Evolutionary conservation across 768 basidiomycete genomes (phyloP).

Genomic region (Boletus reticulatus): DNA sequence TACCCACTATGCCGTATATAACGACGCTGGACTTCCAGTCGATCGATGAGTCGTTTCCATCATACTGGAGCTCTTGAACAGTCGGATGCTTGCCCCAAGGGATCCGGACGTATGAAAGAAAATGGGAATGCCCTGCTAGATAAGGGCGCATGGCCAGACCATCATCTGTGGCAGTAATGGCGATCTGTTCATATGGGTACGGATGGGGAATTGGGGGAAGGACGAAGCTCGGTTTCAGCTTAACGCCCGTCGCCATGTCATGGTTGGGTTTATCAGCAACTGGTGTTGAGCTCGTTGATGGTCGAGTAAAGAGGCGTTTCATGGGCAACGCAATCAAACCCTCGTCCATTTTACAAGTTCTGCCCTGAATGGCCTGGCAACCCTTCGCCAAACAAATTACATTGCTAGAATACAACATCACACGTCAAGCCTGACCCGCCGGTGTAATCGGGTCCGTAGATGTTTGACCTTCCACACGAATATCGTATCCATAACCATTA

Average conservation of each 20-base stretch:
- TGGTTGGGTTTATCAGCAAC: not conserved
- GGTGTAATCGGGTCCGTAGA: constrained; percentile 49
- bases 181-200: constrained; percentile 66
- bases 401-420: constrained; percentile 27
- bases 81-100: constrained; percentile 57
- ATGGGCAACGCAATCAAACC: constrained; percentile 12
- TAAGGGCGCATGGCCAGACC: constrained; percentile 72
- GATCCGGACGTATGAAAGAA: constrained; percentile 44
- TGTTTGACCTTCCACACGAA: constrained; percentile 58
- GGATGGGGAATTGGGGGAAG: constrained; percentile 76
- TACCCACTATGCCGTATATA: constrained; percentile 75
- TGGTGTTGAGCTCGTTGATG: constrained; percentile 12
- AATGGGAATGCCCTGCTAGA: constrained; percentile 27
- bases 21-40: constrained; percentile 59
- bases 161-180: constrained; percentile 53
- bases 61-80: constrained; percentile 48
- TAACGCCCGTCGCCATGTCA: constrained; percentile 8
- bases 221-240: constrained; percentile 59
- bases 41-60: constrained; percentile 31
- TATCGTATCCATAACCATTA: constrained; percentile 79
- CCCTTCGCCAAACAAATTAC: constrained; percentile 9
- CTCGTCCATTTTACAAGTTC: not conserved
- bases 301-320: constrained; percentile 31
- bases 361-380: not conserved
- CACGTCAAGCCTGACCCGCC: constrained; percentile 19